These are phyloP conservation scores for Dendrothele bispora DNA, from an alignment of 768 basidiomycete species.

Conservation along the genomic window DNA sequence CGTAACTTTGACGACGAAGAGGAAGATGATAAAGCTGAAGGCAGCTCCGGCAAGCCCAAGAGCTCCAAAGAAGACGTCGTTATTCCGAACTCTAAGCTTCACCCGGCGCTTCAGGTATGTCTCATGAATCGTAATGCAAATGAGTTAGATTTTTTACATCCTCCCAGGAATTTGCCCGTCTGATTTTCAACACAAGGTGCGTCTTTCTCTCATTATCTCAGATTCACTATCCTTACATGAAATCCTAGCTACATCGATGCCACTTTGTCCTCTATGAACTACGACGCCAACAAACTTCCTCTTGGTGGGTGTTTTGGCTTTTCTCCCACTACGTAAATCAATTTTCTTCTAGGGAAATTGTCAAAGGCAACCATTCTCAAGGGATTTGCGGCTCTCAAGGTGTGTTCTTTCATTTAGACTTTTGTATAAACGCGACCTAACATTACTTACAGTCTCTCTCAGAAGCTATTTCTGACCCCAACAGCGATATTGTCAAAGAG, in stretches of 20 bases:
- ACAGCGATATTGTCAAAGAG: constrained; percentile 35
- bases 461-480: constrained; percentile 51
- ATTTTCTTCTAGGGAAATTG: constrained; percentile 46
- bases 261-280: constrained; percentile 60
- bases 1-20: constrained; percentile 54
- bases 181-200: constrained; percentile 51
- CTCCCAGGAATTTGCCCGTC: constrained; percentile 41
- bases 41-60: constrained; percentile 21
- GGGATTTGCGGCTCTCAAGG: constrained; percentile 61
- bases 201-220: not conserved
- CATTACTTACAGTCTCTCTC: constrained; percentile 36
- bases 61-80: constrained; percentile 30
- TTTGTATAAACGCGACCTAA: constrained; percentile 4
- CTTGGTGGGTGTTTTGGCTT: constrained; percentile 38
- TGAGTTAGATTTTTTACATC: not conserved
- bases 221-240: not conserved
- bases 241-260: constrained; percentile 49
- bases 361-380: constrained; percentile 59
- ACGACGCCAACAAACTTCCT: constrained; percentile 64
- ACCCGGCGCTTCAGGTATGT: constrained; percentile 43
- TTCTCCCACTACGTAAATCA: not conserved
- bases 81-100: constrained; percentile 49
- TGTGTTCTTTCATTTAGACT: constrained; percentile 10
- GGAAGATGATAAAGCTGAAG: constrained; percentile 29
- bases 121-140: not conserved